Base-by-base conservation (phyloP, 2,329 filamentous ascomycete genomes). In the Xylariaceae sp. region DNA sequence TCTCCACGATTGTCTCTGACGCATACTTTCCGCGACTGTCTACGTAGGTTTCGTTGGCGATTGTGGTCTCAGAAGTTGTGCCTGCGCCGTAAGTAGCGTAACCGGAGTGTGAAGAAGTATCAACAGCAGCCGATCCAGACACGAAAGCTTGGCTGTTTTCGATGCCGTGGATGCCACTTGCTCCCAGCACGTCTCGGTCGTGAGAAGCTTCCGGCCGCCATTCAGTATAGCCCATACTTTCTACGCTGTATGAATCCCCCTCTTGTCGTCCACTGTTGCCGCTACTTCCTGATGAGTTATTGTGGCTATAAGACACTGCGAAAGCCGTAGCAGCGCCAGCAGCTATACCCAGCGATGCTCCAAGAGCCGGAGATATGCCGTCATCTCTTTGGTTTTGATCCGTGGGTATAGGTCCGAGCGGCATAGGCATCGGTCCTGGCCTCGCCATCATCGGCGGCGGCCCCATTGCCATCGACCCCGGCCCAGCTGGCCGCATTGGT, bases 381-480 rank as follows among this genome's bases (percentile, higher is more conserved):
- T 27, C 22, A 27, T 27, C 22, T 7, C 22, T 27, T 27, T 27
- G 22, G 7, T 4, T 7, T 27, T 27, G 22, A 27, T 7, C 22
- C 14, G 41, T 42, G 5, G 39, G 46, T 1, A 27, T 41, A 1
- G 50, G 46, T 42, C 50, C 44, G 7, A 30, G 48, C 9, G 38
- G 35, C 48, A 50, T 50, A 6, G 22, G 43, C 48, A 50, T 47
- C 27, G 44, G 48, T 12, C 45, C 45, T 5, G 41, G 12, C 35
- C 47, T 47, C 40, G 27, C 27, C 2, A 27, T 2, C 18, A 51
- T 48, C 31, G 27, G 22, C 19, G 35, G 44, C 17, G 38, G 47
- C 31, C 41, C n/a, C 2, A 32, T 42, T 12, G 22, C 42, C 39
- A 42, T 46, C 9, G 42, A 42, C 31, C 19, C 40, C 19, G 33